Percentiles rank a stretch among this genome's conserved stretches.
phyloP scores from a whole-genome alignment of 352 stramenopile genomes.

The Phytopythium delawarense region DNA sequence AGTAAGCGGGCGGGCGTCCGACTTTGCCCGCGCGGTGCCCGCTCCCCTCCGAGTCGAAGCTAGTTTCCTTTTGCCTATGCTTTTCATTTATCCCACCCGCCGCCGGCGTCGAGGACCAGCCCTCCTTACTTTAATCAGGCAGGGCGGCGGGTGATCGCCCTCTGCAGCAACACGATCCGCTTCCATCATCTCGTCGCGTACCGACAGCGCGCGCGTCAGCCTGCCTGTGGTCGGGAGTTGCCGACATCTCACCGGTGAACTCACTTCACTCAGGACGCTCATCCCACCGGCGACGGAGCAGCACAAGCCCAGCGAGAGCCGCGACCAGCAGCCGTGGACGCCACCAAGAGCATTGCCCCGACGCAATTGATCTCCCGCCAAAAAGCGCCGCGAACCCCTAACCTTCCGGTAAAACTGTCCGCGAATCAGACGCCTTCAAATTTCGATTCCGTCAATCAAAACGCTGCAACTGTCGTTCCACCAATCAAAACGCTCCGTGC shows the following conservation, averaged over 20 bases:
- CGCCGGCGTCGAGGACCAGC: background rate
- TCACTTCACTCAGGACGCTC: too few species aligned
- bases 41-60: conserved; percentile 1
- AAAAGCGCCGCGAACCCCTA: background rate
- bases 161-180: conserved; percentile 5
- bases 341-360: too few species aligned
- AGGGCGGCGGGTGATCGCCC: background rate
- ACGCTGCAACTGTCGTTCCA: background rate
- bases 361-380: conserved; percentile 5
- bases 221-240: too few species aligned
- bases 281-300: too few species aligned
- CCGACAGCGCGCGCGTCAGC: background rate
- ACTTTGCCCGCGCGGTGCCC: too few species aligned
- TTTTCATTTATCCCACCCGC: conserved; percentile 4
- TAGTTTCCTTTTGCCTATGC: conserved; percentile 6
- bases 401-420: background rate
- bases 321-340: too few species aligned
- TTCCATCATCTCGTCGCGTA: background rate
- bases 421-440: conserved; percentile 9
- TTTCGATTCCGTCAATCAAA: conserved; percentile 17
- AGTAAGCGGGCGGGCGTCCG: background rate
- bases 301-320: too few species aligned
- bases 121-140: background rate
- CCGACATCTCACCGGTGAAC: too few species aligned
- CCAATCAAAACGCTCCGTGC: conserved; percentile 15